Base-by-base conservation (phyloP, 257 asterid species). In the Salvia rosmarinus region DNA sequence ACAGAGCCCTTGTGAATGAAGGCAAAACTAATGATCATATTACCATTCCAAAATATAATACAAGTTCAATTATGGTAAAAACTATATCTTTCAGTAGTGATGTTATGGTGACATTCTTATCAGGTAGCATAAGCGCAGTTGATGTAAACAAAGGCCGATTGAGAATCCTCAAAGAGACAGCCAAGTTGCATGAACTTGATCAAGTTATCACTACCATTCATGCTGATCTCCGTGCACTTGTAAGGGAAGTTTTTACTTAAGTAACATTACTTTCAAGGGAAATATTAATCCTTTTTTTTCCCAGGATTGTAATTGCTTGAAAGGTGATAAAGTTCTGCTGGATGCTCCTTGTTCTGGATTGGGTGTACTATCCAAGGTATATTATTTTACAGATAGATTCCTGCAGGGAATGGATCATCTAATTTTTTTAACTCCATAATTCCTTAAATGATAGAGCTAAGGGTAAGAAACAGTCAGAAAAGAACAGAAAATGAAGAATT, bases 271-370 rank as follows among this genome's bases (percentile, higher is more conserved):
- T 54, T 62, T 77, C 42, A 6, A 20, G 12, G 51, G 13, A 56
- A 28, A 59, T 11, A 51, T 40, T 54, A 32, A 50, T 78, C 4
- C 47, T 23, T 2, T 6, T 67, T 66, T 10, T 9, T 19, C 43
- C 70, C 83, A 92, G 98, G 88, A 75, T 28, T 63, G 78, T 55
- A 73, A 82, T 55, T 17, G 9, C 20, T 68, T 60, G 80, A 89
- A 82, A 81, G 85, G 77, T 73, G 96, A 90, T 73, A 92, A 92
- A 87, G 98, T 92, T 76, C 84, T 92, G 82, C 85, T 92, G 75
- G 98, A 92, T 78, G 95, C 97, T 66, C 98, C 98, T 60, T 92
- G 98, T 80, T 92, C 98, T 2, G 98, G 98, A 80, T 56, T 92
- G 76, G 98, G 98, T 51, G 98, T 92, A 74, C 93, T 92, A 62